phyloP scores from a whole-genome alignment of 2,329 filamentous ascomycete species.

The Truncatella angustata region DNA sequence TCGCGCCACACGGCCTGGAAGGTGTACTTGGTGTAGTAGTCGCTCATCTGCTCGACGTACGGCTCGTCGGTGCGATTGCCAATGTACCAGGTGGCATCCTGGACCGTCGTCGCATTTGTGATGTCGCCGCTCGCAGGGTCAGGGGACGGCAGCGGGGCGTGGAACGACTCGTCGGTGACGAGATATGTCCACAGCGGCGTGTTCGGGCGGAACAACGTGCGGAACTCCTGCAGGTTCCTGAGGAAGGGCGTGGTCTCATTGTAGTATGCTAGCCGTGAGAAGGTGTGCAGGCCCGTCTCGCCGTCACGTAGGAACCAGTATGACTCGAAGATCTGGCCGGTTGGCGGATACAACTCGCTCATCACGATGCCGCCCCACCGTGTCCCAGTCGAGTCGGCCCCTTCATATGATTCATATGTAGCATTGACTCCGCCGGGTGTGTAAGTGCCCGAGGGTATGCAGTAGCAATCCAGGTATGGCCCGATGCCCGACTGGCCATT shows the following conservation, averaged over 20 bases:
- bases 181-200: constrained; percentile 61
- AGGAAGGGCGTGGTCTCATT: constrained; percentile 55
- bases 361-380: constrained; percentile 58
- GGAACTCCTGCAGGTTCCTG: constrained; percentile 58
- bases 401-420: constrained; percentile 48
- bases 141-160: constrained; percentile 45
- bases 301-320: constrained; percentile 64
- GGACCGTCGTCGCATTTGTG: constrained; percentile 48
- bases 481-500: constrained; percentile 44
- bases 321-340: constrained; percentile 59
- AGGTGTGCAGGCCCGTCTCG: constrained; percentile 62
- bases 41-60: constrained; percentile 53
- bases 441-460: constrained; percentile 56
- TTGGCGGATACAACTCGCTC: constrained; percentile 56
- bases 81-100: constrained; percentile 61
- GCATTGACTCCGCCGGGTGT: constrained; percentile 52
- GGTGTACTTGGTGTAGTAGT: constrained; percentile 67
- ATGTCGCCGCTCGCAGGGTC: constrained; percentile 33
- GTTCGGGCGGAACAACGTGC: constrained; percentile 60
- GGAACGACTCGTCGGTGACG: constrained; percentile 54
- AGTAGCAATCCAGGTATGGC: constrained; percentile 64
- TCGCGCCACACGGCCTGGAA: constrained; percentile 58
- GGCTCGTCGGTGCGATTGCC: constrained; percentile 51
- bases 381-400: constrained; percentile 46
- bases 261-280: constrained; percentile 58